These are phyloP conservation scores for Solanum etuberosum DNA, from an alignment of 257 asterid genomes.

Conservation along the genomic window DNA sequence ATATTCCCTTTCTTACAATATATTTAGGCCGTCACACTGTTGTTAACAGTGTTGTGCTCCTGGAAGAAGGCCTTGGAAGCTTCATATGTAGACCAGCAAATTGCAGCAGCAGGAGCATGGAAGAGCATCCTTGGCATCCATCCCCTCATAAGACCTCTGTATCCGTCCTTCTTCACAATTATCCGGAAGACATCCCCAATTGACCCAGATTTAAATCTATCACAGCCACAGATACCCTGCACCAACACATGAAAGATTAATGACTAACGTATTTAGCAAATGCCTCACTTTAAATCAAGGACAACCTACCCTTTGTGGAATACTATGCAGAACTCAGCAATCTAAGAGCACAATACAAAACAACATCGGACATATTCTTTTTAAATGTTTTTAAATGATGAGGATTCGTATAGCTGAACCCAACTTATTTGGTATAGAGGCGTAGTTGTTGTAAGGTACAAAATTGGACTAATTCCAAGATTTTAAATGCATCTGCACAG, in stretches of 20 bases:
- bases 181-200: slow-evolving; percentile 62
- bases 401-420: not conserved
- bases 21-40: slow-evolving; percentile 21
- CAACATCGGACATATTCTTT: not conserved
- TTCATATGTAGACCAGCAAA: slow-evolving; percentile 98
- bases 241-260: not conserved
- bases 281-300: not conserved
- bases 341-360: not conserved
- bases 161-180: slow-evolving; percentile 78
- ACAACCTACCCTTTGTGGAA: not conserved
- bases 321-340: not conserved
- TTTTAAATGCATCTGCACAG: not conserved
- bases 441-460: not conserved
- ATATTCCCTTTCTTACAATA: not conserved
- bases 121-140: slow-evolving; percentile 97
- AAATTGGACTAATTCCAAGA: not conserved
- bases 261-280: not conserved
- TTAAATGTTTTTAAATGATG: not conserved
- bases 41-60: slow-evolving; percentile 22
- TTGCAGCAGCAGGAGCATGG: slow-evolving; percentile 99
- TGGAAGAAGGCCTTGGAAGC: slow-evolving; percentile 76
- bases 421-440: not conserved
- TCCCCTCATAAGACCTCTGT: slow-evolving; percentile 82
- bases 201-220: slow-evolving; percentile 65
- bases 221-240: slow-evolving; percentile 98